Base-by-base conservation (phyloP, 1,284 basidiomycete species). In the Apiotrichum domesticum region DNA sequence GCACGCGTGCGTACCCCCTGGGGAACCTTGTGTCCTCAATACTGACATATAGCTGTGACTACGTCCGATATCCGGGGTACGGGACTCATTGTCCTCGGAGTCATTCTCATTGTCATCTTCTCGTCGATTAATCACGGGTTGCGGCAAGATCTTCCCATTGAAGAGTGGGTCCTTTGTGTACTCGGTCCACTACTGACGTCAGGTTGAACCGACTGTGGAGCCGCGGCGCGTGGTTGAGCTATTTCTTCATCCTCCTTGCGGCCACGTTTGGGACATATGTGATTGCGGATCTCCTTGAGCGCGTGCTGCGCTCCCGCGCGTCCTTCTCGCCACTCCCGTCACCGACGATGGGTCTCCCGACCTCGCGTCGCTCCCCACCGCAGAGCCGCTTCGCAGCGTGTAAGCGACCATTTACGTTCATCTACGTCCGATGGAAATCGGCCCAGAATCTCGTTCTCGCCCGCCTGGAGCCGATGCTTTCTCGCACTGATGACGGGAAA, bases 161-260 rank as follows among this genome's bases (percentile, higher is more conserved):
- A 77, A 10, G 87, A 73, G 70, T 72, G 48, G 46, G 70, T 58
- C 14, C 21, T 21, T 21, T 21, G 21, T 21, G 21, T 21, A 21
- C 21, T 21, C 21, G 21, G 21, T 21, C 21, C 21, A 21, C 21
- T 21, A 21, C 34, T 39, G 37, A 35, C 49, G 0, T 13, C 54
- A 74, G 87, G 61, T 81, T 96, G 46, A 87, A 88, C 15, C 78
- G 80, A 49, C 82, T 95, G 39, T 96, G 92, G 92, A 80, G 83
- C 1, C 83, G 92, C 49, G 78, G 82, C 10, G 85, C 87, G 64
- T 96, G 93, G 92, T 83, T 96, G 9, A 80, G 80, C n/a, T 95
- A 85, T 78, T 91, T 95, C 78, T 83, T 89, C 72, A 72, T 83
- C 74, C 87, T 93, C 82, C 73, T 85, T 5, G 74, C 84, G 50